A percentile compares a stretch with the other conserved stretches of the same genome.
These are phyloP conservation scores for Buxus sempervirens DNA, from an alignment of 164 flowering plant species.

Conservation along the genomic window DNA sequence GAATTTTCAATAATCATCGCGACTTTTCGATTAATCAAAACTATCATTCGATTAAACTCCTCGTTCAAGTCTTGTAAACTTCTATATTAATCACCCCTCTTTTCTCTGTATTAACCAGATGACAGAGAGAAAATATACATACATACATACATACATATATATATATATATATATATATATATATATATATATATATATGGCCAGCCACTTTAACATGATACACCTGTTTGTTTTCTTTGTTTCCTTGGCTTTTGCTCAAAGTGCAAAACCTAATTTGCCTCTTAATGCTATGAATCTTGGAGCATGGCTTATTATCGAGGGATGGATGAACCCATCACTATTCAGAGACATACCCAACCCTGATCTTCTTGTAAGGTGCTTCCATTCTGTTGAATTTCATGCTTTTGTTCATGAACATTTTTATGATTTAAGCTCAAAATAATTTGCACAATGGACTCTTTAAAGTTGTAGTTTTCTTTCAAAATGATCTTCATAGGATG, in stretches of 20 bases:
- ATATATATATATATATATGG: no score
- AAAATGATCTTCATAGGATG: constrained; percentile 42
- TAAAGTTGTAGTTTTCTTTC: background rate
- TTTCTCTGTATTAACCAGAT: no score
- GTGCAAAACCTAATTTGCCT: background rate
- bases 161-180: no score
- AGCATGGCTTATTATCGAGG: constrained; percentile 29
- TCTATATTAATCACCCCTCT: no score
- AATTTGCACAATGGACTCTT: no score
- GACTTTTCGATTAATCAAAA: no score
- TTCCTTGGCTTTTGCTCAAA: background rate
- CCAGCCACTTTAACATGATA: background rate
- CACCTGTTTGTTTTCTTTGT: background rate
- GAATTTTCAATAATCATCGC: no score
- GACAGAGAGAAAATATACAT: no score
- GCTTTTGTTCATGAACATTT: background rate
- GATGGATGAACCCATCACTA: constrained; percentile 29
- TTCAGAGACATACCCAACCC: constrained; percentile 23
- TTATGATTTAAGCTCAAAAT: no score
- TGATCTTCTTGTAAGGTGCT: constrained; percentile 17
- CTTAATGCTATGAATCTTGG: constrained; percentile 28
- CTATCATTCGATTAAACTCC: no score
- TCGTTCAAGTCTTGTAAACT: no score
- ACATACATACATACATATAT: no score
- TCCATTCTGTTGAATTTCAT: background rate